Percentiles rank a stretch among this genome's conserved stretches.
Conservation (phyloP, 1,284 basidiomycete species). For the Athelia sp. region DNA sequence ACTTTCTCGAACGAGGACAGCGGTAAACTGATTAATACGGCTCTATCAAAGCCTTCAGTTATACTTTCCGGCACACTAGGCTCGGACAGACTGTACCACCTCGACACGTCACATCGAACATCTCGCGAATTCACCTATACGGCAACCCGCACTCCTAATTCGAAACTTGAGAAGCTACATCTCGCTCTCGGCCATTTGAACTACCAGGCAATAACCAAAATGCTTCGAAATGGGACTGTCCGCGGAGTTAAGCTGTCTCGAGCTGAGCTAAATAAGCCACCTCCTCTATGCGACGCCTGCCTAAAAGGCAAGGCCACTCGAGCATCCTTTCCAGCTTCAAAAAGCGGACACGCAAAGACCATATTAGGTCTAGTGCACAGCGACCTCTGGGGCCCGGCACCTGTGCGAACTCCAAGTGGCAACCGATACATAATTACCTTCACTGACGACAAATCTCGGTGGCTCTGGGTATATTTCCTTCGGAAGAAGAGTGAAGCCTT, state of each 20-base stretch:
- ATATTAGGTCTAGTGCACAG: slow-evolving; percentile 26
- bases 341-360: neutral
- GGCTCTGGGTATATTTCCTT: slow-evolving; percentile 18
- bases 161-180: slow-evolving; percentile 6
- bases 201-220: slow-evolving; percentile 1
- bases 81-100: slow-evolving; percentile 1
- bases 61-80: slow-evolving; percentile 1
- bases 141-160: neutral
- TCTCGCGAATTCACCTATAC: neutral
- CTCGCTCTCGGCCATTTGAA: slow-evolving; percentile 9
- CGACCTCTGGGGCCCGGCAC: slow-evolving; percentile 28
- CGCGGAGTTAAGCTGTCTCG: slow-evolving; percentile 4
- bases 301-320: slow-evolving; percentile 2
- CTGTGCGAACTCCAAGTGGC: slow-evolving; percentile 17
- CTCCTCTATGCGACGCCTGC: slow-evolving; percentile 9
- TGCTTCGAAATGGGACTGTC: slow-evolving; percentile 5
- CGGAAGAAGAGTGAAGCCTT: slow-evolving; percentile 27
- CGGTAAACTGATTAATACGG: slow-evolving; percentile 4
- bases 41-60: slow-evolving; percentile 7
- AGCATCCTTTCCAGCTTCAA: neutral
- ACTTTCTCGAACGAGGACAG: slow-evolving; percentile 8
- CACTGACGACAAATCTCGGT: slow-evolving; percentile 24
- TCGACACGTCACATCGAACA: neutral
- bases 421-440: slow-evolving; percentile 29
- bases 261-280: slow-evolving; percentile 3